A percentile compares a stretch with the other conserved stretches of the same genome.
phyloP scores from a whole-genome alignment of 1,284 basidiomycete genomes.

The Amylostereum chailletii region DNA sequence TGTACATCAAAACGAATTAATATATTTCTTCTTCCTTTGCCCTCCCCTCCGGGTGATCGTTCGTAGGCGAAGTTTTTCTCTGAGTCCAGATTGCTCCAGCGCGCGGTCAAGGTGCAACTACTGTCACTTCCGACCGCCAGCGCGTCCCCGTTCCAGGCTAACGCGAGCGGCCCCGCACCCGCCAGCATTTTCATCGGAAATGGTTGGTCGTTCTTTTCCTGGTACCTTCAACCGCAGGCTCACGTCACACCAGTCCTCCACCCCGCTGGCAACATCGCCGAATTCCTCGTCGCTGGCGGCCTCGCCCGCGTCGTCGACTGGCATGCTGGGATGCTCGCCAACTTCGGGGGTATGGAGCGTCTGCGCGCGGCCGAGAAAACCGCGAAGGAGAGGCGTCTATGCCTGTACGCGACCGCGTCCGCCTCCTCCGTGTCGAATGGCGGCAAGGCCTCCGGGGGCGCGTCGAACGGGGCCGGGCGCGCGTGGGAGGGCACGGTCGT shows the following conservation, averaged over 20 bases:
- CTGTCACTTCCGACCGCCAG: slow-evolving; percentile 81
- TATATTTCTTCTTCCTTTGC: slow-evolving; percentile 7
- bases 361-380: slow-evolving; percentile 78
- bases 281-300: slow-evolving; percentile 78
- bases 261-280: slow-evolving; percentile 91
- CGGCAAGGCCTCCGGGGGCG: slow-evolving; percentile 27
- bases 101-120: slow-evolving; percentile 79
- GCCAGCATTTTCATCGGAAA: slow-evolving; percentile 87
- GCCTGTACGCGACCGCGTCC: slow-evolving; percentile 64
- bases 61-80: slow-evolving; percentile 88
- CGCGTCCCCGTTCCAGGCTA: slow-evolving; percentile 75
- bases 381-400: slow-evolving; percentile 78
- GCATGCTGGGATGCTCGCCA: slow-evolving; percentile 93
- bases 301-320: slow-evolving; percentile 93
- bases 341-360: slow-evolving; percentile 74
- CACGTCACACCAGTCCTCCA: slow-evolving; percentile 54
- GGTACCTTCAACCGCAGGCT: background rate
- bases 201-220: slow-evolving; percentile 32
- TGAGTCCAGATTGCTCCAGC: slow-evolving; percentile 87
- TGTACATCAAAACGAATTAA: background rate
- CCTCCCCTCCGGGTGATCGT: slow-evolving; percentile 14
- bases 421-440: slow-evolving; percentile 27
- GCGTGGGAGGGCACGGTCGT: slow-evolving; percentile 80
- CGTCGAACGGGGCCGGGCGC: slow-evolving; percentile 35
- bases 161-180: slow-evolving; percentile 51